Evolutionary conservation across 1,284 basidiomycete genomes (phyloP).

Genomic region (Ustilago lituana): DNA sequence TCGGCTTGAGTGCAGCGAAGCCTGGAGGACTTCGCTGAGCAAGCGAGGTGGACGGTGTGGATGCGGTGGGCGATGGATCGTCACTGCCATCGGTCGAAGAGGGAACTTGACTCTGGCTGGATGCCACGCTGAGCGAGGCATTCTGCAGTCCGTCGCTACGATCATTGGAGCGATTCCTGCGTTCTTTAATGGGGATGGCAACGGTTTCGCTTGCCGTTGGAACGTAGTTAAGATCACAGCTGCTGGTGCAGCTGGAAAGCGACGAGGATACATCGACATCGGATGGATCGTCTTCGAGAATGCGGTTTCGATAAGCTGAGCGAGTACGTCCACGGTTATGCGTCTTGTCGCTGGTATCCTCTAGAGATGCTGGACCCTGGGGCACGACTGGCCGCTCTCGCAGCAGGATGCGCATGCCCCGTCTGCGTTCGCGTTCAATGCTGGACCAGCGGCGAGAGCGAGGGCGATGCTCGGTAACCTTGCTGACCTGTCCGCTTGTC

Average conservation of each 20-base stretch:
- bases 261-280: conserved; percentile 22
- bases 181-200: conserved; percentile 30
- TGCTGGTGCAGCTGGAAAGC: conserved; percentile 35
- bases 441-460: conserved; percentile 44
- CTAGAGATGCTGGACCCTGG: background rate
- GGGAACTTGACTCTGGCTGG: conserved; percentile 24
- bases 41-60: conserved; percentile 36
- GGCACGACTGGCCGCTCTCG: conserved; percentile 10
- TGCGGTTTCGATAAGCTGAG: background rate
- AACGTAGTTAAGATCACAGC: conserved; percentile 29
- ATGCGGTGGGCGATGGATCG: conserved; percentile 29
- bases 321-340: conserved; percentile 6
- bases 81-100: conserved; percentile 39
- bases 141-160: background rate
- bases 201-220: conserved; percentile 4
- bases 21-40: conserved; percentile 35
- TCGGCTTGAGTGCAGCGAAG: conserved; percentile 27
- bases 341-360: background rate
- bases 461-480: conserved; percentile 1
- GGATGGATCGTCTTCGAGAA: conserved; percentile 22
- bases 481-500: background rate
- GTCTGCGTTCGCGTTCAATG: conserved; percentile 44
- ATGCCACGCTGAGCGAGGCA: conserved; percentile 15
- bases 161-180: conserved; percentile 4
- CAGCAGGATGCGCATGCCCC: conserved; percentile 45